Conservation (phyloP, 257 asterid genomes). For the Solanum sparsipilum region DNA sequence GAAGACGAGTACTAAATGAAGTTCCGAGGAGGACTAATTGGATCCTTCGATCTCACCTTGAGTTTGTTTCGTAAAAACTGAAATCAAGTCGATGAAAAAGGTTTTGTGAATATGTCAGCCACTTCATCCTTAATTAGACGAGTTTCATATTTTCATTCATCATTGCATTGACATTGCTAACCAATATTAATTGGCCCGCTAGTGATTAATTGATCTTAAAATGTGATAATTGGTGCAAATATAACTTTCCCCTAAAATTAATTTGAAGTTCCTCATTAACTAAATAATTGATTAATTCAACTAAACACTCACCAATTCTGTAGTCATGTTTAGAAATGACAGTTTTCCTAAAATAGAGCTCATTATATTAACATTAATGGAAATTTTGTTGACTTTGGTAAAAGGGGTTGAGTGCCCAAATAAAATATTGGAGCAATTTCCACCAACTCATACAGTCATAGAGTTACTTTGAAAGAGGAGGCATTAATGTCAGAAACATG, state of each 20-base stretch:
- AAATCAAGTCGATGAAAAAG: not conserved
- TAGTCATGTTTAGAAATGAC: not conserved
- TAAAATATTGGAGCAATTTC: not conserved
- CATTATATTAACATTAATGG: not conserved
- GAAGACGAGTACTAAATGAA: not conserved
- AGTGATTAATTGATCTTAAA: not conserved
- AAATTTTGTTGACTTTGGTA: not conserved
- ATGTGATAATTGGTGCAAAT: not conserved
- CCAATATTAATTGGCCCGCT: not conserved
- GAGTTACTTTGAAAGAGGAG: not conserved
- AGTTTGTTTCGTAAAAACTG: not conserved
- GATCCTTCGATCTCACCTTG: not conserved
- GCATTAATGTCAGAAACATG: not conserved
- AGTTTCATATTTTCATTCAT: not conserved
- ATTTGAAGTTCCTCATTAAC: not conserved
- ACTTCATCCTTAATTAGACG: not conserved
- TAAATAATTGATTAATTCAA: not conserved
- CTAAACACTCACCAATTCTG: not conserved
- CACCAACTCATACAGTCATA: not conserved
- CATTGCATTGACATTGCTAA: not conserved
- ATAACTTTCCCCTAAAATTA: not conserved
- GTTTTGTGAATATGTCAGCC: not conserved
- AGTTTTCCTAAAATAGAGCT: not conserved
- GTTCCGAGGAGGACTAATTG: not conserved
- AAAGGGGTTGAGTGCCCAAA: not conserved